A percentile compares a stretch with the other conserved stretches of the same genome.
These are phyloP conservation scores for Xylariaceae sp. DNA, from an alignment of 2,329 filamentous ascomycete genomes.

Conservation along the genomic window DNA sequence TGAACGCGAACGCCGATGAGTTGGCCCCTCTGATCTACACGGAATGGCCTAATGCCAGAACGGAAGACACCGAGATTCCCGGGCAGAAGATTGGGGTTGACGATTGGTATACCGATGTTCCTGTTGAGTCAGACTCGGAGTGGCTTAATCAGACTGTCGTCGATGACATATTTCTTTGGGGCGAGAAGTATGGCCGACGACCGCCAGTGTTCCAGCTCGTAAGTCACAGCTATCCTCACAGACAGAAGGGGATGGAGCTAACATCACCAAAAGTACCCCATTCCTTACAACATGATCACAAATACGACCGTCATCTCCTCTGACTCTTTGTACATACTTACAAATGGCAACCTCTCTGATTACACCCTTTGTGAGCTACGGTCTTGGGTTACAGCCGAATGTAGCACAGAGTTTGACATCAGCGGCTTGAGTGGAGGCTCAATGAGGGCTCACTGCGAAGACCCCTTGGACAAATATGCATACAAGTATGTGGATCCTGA, in stretches of 20 bases:
- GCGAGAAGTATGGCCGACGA: conserved; percentile 42
- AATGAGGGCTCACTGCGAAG: conserved; percentile 59
- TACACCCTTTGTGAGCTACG: conserved; percentile 67
- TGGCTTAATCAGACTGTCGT: conserved; percentile 56
- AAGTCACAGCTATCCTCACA: conserved; percentile 32
- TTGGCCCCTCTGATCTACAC: conserved; percentile 62
- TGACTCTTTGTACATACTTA: conserved; percentile 63
- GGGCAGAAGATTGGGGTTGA: conserved; percentile 29
- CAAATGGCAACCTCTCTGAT: conserved; percentile 38
- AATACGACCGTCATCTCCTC: conserved; percentile 43
- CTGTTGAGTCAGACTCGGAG: conserved; percentile 21
- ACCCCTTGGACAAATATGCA: conserved; percentile 45
- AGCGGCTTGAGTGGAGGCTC: conserved; percentile 53
- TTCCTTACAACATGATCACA: conserved; percentile 61
- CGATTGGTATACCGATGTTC: conserved; percentile 37
- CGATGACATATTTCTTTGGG: conserved; percentile 69
- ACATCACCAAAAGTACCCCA: conserved; percentile 43
- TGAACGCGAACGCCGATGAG: conserved; percentile 56
- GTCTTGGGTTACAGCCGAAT: conserved; percentile 59
- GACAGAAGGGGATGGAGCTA: not conserved
- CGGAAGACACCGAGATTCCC: conserved; percentile 28
- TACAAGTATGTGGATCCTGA: conserved; percentile 42
- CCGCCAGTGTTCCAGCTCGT: conserved; percentile 50
- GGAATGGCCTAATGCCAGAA: conserved; percentile 47
- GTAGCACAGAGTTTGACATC: conserved; percentile 59